Evolutionary conservation across 208 protist genomes (phyloP), one percentile per base, ranked within the genome.

Genomic region (Trypanosoma lewisi): DNA sequence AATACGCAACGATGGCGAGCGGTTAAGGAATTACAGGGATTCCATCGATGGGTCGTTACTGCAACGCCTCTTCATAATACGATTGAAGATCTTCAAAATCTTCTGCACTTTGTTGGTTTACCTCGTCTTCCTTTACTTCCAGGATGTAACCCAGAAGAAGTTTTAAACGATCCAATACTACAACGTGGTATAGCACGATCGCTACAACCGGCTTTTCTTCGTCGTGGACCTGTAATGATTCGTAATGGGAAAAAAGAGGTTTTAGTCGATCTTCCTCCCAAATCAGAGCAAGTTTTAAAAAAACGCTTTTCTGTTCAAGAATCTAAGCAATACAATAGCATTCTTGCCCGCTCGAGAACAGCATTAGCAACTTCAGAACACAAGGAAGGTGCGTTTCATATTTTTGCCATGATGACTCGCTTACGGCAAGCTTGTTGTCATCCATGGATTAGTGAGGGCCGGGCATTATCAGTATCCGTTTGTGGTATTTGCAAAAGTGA

Each of bases 21-120:
- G 2, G 67, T 95, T 7, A 80, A 87, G 53, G 83, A 91, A 52
- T 58, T 98, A 3, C 73, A 91, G 37, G 85, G 88, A 5, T 19
- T 94, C 23, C 80, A 94, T 54, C 63, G 87, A 11, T 98, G 96
- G 95, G 94, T 87, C 9, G 80, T 98, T 6, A 96, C 92, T 0
- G 96, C 93, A 30, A 98, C 96, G 33, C 96, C 96, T 50, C 76
- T 97, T 49, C 94, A 98, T 70, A 98, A 98, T 70, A 81, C 80
- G 25, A 83, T 97, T 27, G 85, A 96, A 25, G 96, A 98, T 50
- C 76, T 98, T 30, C 93, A 96, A 55, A 95, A 93, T 57, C 58
- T 97, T 14, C 78, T 96, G 28, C 72, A 86, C 48, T 97, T 97
- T 53, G 74, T 93, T 16, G 80, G 88, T 12, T 61, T 91, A 19